A percentile compares a stretch with the other conserved stretches of the same genome.
Evolutionary conservation across 2,329 filamentous ascomycete genomes (phyloP).

Genomic region (Trichoderma polysporum): DNA sequence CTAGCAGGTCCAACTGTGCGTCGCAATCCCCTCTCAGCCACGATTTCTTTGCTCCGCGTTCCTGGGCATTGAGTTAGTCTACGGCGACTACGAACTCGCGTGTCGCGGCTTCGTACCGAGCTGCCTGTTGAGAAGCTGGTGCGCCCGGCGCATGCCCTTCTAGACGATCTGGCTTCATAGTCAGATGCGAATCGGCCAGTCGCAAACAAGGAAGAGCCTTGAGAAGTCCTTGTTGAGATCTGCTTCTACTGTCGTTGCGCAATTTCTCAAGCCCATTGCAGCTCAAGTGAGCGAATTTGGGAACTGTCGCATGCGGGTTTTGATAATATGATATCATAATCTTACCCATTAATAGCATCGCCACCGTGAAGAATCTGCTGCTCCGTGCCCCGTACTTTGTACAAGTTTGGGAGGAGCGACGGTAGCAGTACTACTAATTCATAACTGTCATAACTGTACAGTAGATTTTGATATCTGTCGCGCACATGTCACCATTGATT

Average conservation of each 20-base stretch:
- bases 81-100: background rate
- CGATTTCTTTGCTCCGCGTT: background rate
- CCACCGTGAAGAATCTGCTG: background rate
- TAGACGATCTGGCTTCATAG: background rate
- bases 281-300: constrained; percentile 10
- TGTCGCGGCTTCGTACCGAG: background rate
- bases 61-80: background rate
- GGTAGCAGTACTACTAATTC: background rate
- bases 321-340: constrained; percentile 14
- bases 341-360: constrained; percentile 3
- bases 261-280: background rate
- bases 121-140: background rate
- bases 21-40: constrained; percentile 12
- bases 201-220: background rate
- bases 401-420: background rate
- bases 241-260: background rate
- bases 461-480: background rate
- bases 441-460: background rate
- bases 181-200: background rate
- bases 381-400: background rate
- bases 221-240: background rate
- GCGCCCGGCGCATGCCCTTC: background rate
- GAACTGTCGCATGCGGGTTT: background rate
- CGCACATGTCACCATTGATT: background rate
- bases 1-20: background rate